Evolutionary conservation across 2,329 filamentous ascomycete species (phyloP), one percentile per base, ranked within the genome.

Genomic region (Aspergillus ibericus): DNA sequence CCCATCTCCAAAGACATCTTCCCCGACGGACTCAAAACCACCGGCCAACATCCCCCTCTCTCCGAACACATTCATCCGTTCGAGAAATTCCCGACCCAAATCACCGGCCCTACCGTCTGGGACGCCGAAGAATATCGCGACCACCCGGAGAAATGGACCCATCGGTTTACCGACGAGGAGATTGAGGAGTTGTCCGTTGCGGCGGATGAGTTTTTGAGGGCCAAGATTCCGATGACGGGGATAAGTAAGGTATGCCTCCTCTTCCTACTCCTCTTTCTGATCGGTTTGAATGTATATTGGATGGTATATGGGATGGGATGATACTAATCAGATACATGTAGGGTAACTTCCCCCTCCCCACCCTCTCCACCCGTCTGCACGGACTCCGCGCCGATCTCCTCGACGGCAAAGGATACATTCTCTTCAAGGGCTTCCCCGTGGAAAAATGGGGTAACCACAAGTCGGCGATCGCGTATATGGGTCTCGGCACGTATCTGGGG

Each of bases 391-490:
- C 83, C 16, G 88, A 90, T 61, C 78, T 90, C n/a, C 76, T 96
- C 56, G 85, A 96, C 71, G 92, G 91, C 63, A 95, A 95, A 70
- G 92, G 92, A 15, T 96, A 96, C 78, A 89, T 95, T 63, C 83
- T 96, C 13, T 95, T 96, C 81, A 96, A 95, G 73, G 87, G 89
- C 53, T 88, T 96, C 72, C 92, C 91, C 1, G 90, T 92, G 1
- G 69, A 83, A 44, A 72, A 83, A 75, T 96, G 92, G 92, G 86
- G 88, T 0, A 84, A 86, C 53, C 83, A 86, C 72, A 96, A 96
- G 78, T 90, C 86, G 10, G 91, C 91, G 7, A 87, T 92, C 10
- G 91, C 89, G n/a, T 96, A 96, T 78, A 93, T 96, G 88, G 92
- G 92, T 4, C 82, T 96, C 2, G 88, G 90, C 40, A 91, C 90